phyloP scores from a whole-genome alignment of 495 filamentous ascomycete genomes.

The Sphaerosporella brunnea region DNA sequence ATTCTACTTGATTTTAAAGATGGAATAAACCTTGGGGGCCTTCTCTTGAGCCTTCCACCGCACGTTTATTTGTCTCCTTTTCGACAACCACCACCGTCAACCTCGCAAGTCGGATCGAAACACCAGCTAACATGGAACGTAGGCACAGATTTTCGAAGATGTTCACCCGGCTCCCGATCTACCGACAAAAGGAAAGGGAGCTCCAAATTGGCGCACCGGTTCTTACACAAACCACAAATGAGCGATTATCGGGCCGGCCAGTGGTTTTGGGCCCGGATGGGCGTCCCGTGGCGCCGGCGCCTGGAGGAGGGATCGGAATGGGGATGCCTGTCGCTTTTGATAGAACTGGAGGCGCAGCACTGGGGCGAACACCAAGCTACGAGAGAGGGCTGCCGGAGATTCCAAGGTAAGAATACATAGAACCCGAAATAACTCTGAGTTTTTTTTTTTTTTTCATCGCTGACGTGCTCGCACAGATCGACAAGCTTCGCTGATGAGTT shows the following conservation, averaged over 20 bases:
- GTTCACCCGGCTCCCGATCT: constrained; percentile 25
- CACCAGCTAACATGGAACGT: constrained; percentile 1
- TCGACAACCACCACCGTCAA: too few relatives aligned
- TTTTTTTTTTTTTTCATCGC: too few relatives aligned
- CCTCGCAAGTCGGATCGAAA: too few relatives aligned
- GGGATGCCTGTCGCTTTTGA: not conserved
- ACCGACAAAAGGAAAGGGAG: constrained; percentile 19
- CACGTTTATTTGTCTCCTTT: too few relatives aligned
- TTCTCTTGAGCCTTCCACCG: too few relatives aligned
- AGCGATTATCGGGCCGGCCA: constrained; percentile 16
- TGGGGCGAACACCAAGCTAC: too few relatives aligned
- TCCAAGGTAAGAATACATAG: not conserved
- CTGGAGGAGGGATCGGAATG: not conserved
- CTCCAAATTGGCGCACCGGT: constrained; percentile 24
- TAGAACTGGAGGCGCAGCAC: too few relatives aligned
- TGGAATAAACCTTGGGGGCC: too few relatives aligned
- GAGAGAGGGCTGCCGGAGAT: not conserved
- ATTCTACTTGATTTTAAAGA: too few relatives aligned
- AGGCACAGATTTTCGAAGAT: constrained; percentile 9
- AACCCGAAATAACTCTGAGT: not conserved
- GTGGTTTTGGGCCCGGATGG: too few relatives aligned
- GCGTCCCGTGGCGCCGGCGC: too few relatives aligned
- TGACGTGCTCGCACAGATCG: not conserved
- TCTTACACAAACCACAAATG: constrained; percentile 20
- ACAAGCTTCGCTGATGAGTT: not conserved